These are phyloP conservation scores for Saccharum spontaneum DNA, from an alignment of 176 grass and related monocot species.

Conservation along the genomic window DNA sequence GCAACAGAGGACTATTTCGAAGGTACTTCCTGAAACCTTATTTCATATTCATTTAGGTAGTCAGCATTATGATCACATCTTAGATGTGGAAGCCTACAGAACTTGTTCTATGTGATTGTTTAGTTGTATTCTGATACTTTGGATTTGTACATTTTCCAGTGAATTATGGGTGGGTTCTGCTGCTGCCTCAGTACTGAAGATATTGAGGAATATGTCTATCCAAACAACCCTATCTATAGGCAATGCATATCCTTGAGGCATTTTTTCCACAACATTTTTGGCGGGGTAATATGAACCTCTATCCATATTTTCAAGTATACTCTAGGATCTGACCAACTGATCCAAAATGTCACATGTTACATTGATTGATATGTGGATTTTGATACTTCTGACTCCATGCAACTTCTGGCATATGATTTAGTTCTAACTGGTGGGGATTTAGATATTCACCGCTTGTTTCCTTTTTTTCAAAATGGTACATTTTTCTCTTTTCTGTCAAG, in stretches of 20 bases:
- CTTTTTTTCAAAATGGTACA: background rate
- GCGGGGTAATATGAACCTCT: slow-evolving; percentile 56
- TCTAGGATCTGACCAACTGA: background rate
- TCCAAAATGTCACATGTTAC: background rate
- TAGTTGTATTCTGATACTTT: slow-evolving; percentile 18
- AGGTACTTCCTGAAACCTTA: background rate
- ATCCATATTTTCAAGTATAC: background rate
- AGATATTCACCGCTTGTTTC: background rate
- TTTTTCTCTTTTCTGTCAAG: background rate
- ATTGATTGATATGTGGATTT: slow-evolving; percentile 18
- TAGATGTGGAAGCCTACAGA: background rate
- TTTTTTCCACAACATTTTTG: slow-evolving; percentile 73
- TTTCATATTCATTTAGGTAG: background rate
- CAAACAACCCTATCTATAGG: slow-evolving; percentile 74
- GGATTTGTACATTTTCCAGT: slow-evolving; percentile 18
- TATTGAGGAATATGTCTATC: slow-evolving; percentile 76
- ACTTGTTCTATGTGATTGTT: background rate
- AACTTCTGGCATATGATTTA: background rate
- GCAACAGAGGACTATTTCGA: background rate
- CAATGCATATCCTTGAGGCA: slow-evolving; percentile 74
- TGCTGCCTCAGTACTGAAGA: slow-evolving; percentile 71
- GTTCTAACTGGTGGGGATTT: background rate
- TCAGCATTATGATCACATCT: background rate
- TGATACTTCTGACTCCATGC: background rate
- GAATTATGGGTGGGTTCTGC: slow-evolving; percentile 74